Conservation (phyloP, 2,329 filamentous ascomycete genomes). For the Stagonosporopsis vannaccii region DNA sequence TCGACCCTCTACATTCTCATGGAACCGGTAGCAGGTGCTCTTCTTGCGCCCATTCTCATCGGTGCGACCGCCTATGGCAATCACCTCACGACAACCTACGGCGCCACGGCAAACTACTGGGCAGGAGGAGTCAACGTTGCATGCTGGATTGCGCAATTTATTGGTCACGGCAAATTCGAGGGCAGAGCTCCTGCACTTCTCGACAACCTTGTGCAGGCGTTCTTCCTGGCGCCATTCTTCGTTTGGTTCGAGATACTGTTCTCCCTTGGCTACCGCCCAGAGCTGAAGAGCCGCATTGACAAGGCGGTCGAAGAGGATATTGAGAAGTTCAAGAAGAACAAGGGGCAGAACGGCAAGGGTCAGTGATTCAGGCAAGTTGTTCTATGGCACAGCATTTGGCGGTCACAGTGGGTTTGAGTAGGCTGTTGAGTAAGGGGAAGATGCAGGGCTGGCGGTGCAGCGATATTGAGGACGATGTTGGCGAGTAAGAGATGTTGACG, state of each 20-base stretch:
- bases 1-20: slow-evolving; percentile 85
- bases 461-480: not conserved
- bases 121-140: slow-evolving; percentile 74
- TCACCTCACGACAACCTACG: slow-evolving; percentile 71
- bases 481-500: no score
- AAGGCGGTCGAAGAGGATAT: slow-evolving; percentile 78
- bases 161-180: slow-evolving; percentile 91
- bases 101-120: slow-evolving; percentile 66
- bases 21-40: slow-evolving; percentile 87
- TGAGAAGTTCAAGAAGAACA: slow-evolving; percentile 70
- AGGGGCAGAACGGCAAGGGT: slow-evolving; percentile 51
- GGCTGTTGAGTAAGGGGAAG: not conserved
- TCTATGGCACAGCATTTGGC: slow-evolving; percentile 22
- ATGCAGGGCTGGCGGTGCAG: not conserved
- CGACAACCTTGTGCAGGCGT: slow-evolving; percentile 88
- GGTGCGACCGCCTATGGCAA: slow-evolving; percentile 78
- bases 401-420: not conserved
- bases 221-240: slow-evolving; percentile 94
- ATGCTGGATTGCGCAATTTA: slow-evolving; percentile 87
- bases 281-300: slow-evolving; percentile 82
- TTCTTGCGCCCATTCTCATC: slow-evolving; percentile 78
- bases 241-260: slow-evolving; percentile 97
- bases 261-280: slow-evolving; percentile 85
- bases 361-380: not conserved
- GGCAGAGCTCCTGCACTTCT: slow-evolving; percentile 85